Conservation (phyloP, 257 asterid species). For the Solanum okadae region DNA sequence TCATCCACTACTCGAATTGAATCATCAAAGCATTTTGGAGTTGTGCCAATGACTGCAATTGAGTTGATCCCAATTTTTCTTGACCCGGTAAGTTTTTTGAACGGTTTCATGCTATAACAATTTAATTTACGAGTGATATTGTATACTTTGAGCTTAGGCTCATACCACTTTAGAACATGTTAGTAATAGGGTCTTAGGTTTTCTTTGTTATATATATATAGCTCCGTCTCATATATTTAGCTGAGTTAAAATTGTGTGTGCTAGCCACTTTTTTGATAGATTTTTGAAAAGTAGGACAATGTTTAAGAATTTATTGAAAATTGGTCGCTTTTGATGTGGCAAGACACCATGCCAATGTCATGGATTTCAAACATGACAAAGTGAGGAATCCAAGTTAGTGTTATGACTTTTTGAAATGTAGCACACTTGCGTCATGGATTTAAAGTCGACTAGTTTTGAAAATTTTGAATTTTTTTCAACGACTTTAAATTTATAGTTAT, state of each 20-base stretch:
- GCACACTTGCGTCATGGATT: background rate
- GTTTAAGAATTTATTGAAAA: background rate
- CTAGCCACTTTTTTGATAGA: background rate
- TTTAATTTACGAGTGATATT: background rate
- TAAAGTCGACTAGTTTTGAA: background rate
- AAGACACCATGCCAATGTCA: background rate
- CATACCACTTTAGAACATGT: background rate
- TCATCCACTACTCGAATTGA: conserved; percentile 39
- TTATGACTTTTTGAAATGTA: background rate
- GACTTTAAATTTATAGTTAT: background rate
- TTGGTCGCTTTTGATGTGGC: background rate
- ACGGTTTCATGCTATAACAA: background rate
- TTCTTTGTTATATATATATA: background rate
- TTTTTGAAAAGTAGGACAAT: background rate
- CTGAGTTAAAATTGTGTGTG: background rate
- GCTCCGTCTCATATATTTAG: background rate
- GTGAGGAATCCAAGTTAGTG: background rate
- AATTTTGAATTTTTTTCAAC: background rate
- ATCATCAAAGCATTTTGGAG: conserved; percentile 53
- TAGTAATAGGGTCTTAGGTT: background rate
- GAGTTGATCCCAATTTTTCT: conserved; percentile 44
- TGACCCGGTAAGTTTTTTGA: conserved; percentile 32
- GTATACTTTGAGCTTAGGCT: background rate
- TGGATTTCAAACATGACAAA: background rate
- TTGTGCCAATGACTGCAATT: conserved; percentile 38